Conservation (phyloP, 1,284 basidiomycete species). For the Ceratobasidium sp. region DNA sequence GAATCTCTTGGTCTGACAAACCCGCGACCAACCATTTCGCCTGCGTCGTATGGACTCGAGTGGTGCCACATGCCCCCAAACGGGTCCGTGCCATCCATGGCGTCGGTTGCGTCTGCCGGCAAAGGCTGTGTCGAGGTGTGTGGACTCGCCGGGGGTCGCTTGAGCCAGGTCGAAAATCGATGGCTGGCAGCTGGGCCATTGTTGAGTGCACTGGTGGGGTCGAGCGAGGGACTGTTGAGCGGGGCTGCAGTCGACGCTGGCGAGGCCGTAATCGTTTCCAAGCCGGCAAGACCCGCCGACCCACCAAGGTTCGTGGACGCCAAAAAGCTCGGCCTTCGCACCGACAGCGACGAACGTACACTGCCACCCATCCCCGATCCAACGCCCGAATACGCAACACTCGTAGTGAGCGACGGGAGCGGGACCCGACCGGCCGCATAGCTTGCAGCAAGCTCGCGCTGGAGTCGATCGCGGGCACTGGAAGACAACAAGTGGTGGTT, state of each 20-base stretch:
- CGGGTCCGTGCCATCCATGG: slow-evolving; percentile 40
- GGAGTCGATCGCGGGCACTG: slow-evolving; percentile 15
- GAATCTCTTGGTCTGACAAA: slow-evolving; percentile 18
- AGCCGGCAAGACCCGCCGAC: slow-evolving; percentile 22
- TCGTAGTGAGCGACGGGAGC: slow-evolving; percentile 13
- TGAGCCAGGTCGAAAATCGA: slow-evolving; percentile 19
- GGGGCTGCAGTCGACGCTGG: slow-evolving; percentile 22
- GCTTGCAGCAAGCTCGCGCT: not conserved
- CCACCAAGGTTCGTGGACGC: slow-evolving; percentile 16
- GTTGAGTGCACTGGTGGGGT: slow-evolving; percentile 11
- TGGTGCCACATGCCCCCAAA: slow-evolving; percentile 40
- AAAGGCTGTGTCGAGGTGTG: slow-evolving; percentile 25
- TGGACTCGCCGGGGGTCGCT: slow-evolving; percentile 31
- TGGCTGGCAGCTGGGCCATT: slow-evolving; percentile 23
- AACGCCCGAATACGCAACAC: slow-evolving; percentile 13
- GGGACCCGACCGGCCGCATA: slow-evolving; percentile 6
- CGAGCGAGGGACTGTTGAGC: slow-evolving; percentile 32
- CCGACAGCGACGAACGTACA: slow-evolving; percentile 13
- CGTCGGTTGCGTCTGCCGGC: slow-evolving; percentile 28
- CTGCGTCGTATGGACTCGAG: slow-evolving; percentile 41
- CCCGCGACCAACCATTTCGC: slow-evolving; percentile 23
- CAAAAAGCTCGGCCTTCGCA: slow-evolving; percentile 12
- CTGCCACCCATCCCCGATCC: slow-evolving; percentile 17
- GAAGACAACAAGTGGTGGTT: slow-evolving; percentile 22
- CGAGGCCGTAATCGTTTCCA: slow-evolving; percentile 26